These are phyloP conservation scores for Mariannaea elegans DNA, from an alignment of 2,329 filamentous ascomycete species.

Conservation along the genomic window DNA sequence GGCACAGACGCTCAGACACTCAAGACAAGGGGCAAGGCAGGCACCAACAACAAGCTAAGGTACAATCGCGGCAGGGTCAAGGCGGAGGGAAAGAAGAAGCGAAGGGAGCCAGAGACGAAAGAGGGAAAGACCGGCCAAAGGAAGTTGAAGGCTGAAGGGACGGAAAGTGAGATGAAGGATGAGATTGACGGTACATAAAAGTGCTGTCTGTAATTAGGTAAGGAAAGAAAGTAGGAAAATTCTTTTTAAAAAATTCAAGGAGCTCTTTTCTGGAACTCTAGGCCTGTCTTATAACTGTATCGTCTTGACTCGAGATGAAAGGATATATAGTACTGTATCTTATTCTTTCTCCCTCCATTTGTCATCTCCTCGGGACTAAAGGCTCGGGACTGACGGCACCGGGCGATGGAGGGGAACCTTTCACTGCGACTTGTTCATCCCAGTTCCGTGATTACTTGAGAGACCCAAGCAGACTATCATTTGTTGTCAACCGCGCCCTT, in stretches of 20 bases:
- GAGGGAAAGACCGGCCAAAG: neutral
- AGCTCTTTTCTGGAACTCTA: no score
- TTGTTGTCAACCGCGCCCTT: slow-evolving; percentile 1
- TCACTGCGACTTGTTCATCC: neutral
- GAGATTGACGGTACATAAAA: no score
- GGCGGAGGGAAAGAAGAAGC: neutral
- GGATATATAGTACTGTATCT: no score
- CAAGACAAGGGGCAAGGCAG: slow-evolving; percentile 1
- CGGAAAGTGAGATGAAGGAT: neutral
- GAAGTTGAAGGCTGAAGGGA: neutral
- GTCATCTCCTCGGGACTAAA: neutral
- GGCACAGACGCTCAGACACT: slow-evolving; percentile 6
- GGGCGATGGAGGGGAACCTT: neutral
- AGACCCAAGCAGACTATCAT: neutral
- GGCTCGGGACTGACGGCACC: no score
- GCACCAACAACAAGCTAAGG: slow-evolving; percentile 8
- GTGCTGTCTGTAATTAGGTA: no score
- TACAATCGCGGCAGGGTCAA: neutral
- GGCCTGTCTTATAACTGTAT: no score
- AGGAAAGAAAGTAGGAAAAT: no score
- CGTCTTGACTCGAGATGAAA: no score
- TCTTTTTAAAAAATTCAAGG: no score
- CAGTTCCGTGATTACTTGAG: neutral
- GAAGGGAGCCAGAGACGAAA: neutral
- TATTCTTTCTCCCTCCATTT: no score